phyloP scores from a whole-genome alignment of 2,329 filamentous ascomycete species.

The Rhynchosporium graminicola region DNA sequence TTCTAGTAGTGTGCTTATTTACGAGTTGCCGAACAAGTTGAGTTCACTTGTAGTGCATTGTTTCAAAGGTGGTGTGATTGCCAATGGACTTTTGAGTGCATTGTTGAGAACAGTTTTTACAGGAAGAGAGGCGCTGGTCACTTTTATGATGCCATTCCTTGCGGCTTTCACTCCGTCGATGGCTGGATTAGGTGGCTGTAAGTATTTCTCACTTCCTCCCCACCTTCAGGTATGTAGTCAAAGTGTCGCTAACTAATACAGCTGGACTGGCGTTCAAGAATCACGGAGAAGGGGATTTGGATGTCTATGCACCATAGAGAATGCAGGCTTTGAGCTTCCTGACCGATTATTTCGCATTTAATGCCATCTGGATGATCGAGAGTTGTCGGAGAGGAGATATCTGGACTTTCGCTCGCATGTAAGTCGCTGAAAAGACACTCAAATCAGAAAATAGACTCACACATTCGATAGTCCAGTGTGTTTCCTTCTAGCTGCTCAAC shows the following conservation, averaged over 20 bases:
- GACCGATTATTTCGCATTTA: conserved; percentile 29
- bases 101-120: conserved; percentile 8
- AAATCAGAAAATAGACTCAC: background rate
- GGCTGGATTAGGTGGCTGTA: conserved; percentile 15
- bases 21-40: background rate
- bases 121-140: conserved; percentile 5
- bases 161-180: conserved; percentile 17
- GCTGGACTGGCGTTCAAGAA: background rate
- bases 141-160: conserved; percentile 12
- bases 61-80: background rate
- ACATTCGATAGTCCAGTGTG: conserved; percentile 1
- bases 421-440: background rate
- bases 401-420: conserved; percentile 29
- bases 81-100: background rate
- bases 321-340: conserved; percentile 33
- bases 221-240: background rate
- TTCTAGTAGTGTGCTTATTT: background rate
- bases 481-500: conserved; percentile 32
- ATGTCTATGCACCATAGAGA: conserved; percentile 10
- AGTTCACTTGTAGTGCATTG: background rate
- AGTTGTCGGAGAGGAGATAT: conserved; percentile 34
- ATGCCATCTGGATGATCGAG: conserved; percentile 36
- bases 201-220: background rate
- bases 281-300: background rate
- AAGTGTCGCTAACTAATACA: background rate